A percentile compares a stretch with the other conserved stretches of the same genome.
Evolutionary conservation across 306 rosid genomes (phyloP).

Genomic region (Ziziphus jujuba): DNA sequence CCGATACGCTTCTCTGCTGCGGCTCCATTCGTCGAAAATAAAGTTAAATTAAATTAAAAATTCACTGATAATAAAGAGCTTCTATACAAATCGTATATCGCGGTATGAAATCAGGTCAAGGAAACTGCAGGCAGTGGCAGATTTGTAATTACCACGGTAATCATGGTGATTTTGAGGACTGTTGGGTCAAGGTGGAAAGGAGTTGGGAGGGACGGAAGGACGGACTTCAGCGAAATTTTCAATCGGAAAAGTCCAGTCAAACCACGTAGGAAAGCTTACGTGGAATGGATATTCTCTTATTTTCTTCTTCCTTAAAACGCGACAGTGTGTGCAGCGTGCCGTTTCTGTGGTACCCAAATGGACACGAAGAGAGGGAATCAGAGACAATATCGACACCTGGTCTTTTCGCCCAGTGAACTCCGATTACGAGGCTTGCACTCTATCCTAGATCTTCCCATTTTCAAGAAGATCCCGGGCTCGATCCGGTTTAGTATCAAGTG

Average conservation of each 20-base stretch:
- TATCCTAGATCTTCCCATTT: too few species aligned
- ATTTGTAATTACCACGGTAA: constrained; percentile 47
- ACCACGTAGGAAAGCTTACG: neutral
- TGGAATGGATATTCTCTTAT: neutral
- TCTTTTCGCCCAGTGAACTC: neutral
- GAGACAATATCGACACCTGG: neutral
- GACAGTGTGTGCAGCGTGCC: constrained; percentile 9
- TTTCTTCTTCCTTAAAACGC: neutral
- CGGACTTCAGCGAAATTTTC: neutral
- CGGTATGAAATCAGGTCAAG: neutral
- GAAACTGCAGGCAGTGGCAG: constrained; percentile 25
- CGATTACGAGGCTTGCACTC: too few species aligned
- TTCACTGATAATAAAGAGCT: neutral
- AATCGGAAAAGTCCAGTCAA: neutral
- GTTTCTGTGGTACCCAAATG: constrained; percentile 4
- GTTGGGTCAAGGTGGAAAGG: neutral
- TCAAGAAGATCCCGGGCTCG: too few species aligned
- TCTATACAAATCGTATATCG: neutral
- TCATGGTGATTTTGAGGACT: constrained; percentile 35
- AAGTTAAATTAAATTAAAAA: too few species aligned
- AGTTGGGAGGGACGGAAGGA: neutral
- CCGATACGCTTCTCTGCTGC: constrained; percentile 66
- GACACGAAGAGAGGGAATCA: neutral
- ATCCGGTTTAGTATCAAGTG: too few species aligned
- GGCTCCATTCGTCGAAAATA: constrained; percentile 50